Evolutionary conservation across 2,329 filamentous ascomycete species (phyloP).

Genomic region (Ophiosphaerella korrae): DNA sequence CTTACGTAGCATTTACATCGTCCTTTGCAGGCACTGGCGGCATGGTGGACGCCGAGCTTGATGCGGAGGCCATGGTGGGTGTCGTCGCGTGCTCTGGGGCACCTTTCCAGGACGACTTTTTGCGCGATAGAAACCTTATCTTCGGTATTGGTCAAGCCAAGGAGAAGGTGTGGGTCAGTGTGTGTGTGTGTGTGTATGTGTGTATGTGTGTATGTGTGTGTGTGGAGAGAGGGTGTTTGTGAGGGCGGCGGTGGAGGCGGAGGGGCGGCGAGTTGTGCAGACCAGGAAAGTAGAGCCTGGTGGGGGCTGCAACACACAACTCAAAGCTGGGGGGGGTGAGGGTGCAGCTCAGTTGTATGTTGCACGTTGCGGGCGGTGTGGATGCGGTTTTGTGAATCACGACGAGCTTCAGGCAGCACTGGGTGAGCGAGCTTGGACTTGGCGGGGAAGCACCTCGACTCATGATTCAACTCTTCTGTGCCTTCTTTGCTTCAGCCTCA

Average conservation of each 20-base stretch:
- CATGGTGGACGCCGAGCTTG: conserved; percentile 42
- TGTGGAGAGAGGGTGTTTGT: background rate
- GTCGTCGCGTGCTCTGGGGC: conserved; percentile 41
- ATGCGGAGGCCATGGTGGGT: conserved; percentile 35
- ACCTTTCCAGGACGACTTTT: conserved; percentile 42
- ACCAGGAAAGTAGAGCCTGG: too few relatives aligned
- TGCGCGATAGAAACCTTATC: conserved; percentile 37
- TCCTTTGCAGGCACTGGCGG: conserved; percentile 59
- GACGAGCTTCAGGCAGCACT: conserved; percentile 40
- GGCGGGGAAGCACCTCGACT: conserved; percentile 12
- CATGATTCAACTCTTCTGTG: too few relatives aligned
- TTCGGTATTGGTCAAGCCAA: conserved; percentile 16
- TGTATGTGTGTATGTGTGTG: background rate
- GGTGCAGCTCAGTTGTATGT: conserved; percentile 5
- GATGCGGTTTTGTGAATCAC: conserved; percentile 38
- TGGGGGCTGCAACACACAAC: too few relatives aligned
- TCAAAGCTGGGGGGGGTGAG: conserved; percentile 11
- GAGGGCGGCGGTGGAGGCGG: conserved; percentile 1
- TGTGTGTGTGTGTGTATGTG: background rate
- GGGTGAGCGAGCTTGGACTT: conserved; percentile 26
- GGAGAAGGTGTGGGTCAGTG: background rate
- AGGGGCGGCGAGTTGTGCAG: too few relatives aligned
- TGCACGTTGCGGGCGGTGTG: conserved; percentile 4
- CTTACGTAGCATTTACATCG: conserved; percentile 66
- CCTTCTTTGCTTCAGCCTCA: conserved; percentile 17